A percentile compares a stretch with the other conserved stretches of the same genome.
Conservation (phyloP, 2,329 filamentous ascomycete genomes). For the Fusarium torreyae region DNA sequence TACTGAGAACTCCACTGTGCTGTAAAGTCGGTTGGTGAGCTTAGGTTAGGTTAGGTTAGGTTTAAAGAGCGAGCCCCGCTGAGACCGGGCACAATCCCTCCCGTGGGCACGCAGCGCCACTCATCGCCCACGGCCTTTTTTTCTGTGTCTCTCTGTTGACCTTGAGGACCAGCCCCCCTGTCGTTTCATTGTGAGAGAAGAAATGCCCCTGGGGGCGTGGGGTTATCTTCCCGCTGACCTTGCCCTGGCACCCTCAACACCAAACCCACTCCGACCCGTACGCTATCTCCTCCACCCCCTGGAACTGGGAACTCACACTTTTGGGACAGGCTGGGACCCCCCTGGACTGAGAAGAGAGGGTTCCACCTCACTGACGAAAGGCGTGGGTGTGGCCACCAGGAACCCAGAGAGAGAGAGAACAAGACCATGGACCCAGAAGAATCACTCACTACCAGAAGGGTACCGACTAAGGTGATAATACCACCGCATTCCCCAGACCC, state of each 20-base stretch:
- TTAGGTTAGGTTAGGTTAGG: conserved; percentile 20
- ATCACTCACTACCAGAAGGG: conserved; percentile 24
- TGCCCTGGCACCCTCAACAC: conserved; percentile 33
- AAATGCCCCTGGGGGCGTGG: conserved; percentile 33
- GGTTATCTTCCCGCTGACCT: conserved; percentile 40
- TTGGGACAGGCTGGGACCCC: conserved; percentile 39
- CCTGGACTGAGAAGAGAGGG: conserved; percentile 26
- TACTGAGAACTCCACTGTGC: conserved; percentile 35
- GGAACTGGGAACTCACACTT: conserved; percentile 36
- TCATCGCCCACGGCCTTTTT: conserved; percentile 28
- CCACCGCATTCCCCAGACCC: conserved; percentile 50
- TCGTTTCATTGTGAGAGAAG: conserved; percentile 26
- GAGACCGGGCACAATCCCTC: conserved; percentile 40
- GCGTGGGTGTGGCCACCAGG: conserved; percentile 50
- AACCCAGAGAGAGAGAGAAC: conserved; percentile 31
- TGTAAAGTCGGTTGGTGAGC: conserved; percentile 31
- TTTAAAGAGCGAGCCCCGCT: conserved; percentile 34
- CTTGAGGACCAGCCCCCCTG: conserved; percentile 33
- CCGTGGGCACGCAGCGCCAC: conserved; percentile 28
- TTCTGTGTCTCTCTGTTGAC: conserved; percentile 5
- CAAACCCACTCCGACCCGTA: conserved; percentile 38
- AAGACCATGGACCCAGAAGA: conserved; percentile 33
- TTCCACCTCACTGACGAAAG: conserved; percentile 44
- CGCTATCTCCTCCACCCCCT: conserved; percentile 42
- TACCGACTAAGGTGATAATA: conserved; percentile 50